Evolutionary conservation across 129 eudicot genomes (phyloP), one percentile per base, ranked within the genome.

Genomic region (Saussurea involucrata): DNA sequence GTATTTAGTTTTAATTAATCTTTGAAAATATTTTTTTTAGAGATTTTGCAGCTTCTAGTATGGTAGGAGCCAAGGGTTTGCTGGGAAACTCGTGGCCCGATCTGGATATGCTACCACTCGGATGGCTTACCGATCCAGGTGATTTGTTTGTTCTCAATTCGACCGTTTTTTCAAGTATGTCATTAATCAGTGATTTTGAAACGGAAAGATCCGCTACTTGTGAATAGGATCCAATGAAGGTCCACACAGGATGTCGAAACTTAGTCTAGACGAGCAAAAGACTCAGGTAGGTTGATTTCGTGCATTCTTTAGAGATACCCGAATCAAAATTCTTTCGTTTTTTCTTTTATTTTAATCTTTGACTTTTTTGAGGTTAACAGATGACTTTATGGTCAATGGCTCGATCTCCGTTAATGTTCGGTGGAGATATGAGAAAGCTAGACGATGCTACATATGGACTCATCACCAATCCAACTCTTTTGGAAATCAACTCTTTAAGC

Each of bases 81-180:
- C 29, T 66, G 12, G 99, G 99, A 36, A 95, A 73, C 28, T 95
- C 99, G n/a, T 95, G 99, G 99, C 99, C 99, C 0, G 99, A 95
- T 76, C 84, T 92, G 31, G 99, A 95, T 80, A 95, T 95, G 99
- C 94, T 95, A 65, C 99, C 99, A 58, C 86, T 95, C 5, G 99
- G 99, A 77, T 95, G 96, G 97, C 92, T 95, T 53, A 95, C 97
- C 17, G 88, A 88, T 65, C 82, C 88, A 58, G 97, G 99, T 92
- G 49, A 65, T 68, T 24, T 20, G n/a, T 76, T 49, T 13, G 34
- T 74, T 74, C 64, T 57, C n/a, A 3, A 11, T 55, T 22, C 28
- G 22, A 76, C 32, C 36, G 53, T 75, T 80, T 75, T 63, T 40
- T 65, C 68, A 72, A 72, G 72, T 34, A 20, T 46, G 13, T 29